Conservation (phyloP, 148 eudicot species). For the Chenopodium formosanum region DNA sequence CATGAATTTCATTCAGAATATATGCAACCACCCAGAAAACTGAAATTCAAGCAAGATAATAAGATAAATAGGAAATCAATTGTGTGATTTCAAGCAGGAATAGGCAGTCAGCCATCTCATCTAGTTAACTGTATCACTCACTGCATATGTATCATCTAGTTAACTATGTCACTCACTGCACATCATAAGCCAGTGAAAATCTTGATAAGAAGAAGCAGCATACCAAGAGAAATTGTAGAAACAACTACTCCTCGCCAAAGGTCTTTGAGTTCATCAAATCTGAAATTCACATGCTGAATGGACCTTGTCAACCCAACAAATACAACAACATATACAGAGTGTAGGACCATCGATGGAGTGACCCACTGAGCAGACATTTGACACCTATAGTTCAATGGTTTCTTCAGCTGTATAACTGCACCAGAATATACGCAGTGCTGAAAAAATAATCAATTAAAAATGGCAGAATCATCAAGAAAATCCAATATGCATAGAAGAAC, state of each 20-base stretch:
- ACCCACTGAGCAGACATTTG: conserved; percentile 71
- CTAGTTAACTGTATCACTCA: background rate
- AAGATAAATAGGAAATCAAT: background rate
- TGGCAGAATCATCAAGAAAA: background rate
- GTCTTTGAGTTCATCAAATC: conserved; percentile 90
- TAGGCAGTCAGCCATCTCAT: background rate
- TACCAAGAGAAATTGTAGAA: conserved; percentile 70
- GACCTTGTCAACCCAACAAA: conserved; percentile 67
- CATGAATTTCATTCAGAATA: conserved; percentile 63
- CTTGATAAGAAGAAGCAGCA: background rate
- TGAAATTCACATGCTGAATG: conserved; percentile 73
- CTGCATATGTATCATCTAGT: background rate
- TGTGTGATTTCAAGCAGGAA: background rate
- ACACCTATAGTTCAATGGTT: conserved; percentile 68
- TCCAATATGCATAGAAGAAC: background rate
- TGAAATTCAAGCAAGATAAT: conserved; percentile 21
- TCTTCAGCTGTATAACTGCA: conserved; percentile 62
- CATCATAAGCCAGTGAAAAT: background rate
- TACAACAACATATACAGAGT: conserved; percentile 58
- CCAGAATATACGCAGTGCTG: background rate
- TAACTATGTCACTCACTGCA: background rate
- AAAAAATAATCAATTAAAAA: background rate
- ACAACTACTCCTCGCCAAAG: conserved; percentile 83
- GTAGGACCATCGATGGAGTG: conserved; percentile 59
- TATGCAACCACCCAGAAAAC: conserved; percentile 78